These are phyloP conservation scores for Aspergillus nanangensis DNA, from an alignment of 495 filamentous ascomycete species.

Conservation along the genomic window DNA sequence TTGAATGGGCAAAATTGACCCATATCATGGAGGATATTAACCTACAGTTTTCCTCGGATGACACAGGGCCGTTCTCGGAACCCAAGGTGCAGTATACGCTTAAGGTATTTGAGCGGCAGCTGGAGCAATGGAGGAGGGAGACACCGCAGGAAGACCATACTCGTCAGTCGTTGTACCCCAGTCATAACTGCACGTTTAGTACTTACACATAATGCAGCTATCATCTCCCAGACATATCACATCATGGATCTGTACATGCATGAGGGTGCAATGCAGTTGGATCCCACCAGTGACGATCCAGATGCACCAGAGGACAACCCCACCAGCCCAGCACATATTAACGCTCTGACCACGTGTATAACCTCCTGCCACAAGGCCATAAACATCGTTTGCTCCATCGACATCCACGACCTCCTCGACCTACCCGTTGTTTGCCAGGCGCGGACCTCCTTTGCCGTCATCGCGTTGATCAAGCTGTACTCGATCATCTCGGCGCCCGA, in stretches of 20 bases:
- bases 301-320: slow-evolving; percentile 23
- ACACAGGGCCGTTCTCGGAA: slow-evolving; percentile 67
- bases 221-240: slow-evolving; percentile 30
- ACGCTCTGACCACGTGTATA: slow-evolving; percentile 67
- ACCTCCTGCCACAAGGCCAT: slow-evolving; percentile 69
- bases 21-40: slow-evolving; percentile 79
- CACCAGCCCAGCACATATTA: slow-evolving; percentile 61
- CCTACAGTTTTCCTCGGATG: slow-evolving; percentile 71
- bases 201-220: no score
- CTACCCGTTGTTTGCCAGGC: slow-evolving; percentile 76
- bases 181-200: no score
- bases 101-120: slow-evolving; percentile 69
- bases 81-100: slow-evolving; percentile 69
- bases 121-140: slow-evolving; percentile 61
- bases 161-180: no score
- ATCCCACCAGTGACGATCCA: slow-evolving; percentile 47
- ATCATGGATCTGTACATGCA: slow-evolving; percentile 77
- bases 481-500: slow-evolving; percentile 66
- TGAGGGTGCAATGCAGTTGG: slow-evolving; percentile 76
- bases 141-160: slow-evolving; percentile 43
- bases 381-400: slow-evolving; percentile 60
- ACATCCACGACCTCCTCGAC: slow-evolving; percentile 56
- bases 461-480: slow-evolving; percentile 87
- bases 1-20: slow-evolving; percentile 72
- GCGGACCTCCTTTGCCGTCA: slow-evolving; percentile 73